Percentiles rank a stretch among this genome's conserved stretches.
These are phyloP conservation scores for Beauveria asiatica DNA, from an alignment of 2,329 filamentous ascomycete genomes.

Conservation along the genomic window DNA sequence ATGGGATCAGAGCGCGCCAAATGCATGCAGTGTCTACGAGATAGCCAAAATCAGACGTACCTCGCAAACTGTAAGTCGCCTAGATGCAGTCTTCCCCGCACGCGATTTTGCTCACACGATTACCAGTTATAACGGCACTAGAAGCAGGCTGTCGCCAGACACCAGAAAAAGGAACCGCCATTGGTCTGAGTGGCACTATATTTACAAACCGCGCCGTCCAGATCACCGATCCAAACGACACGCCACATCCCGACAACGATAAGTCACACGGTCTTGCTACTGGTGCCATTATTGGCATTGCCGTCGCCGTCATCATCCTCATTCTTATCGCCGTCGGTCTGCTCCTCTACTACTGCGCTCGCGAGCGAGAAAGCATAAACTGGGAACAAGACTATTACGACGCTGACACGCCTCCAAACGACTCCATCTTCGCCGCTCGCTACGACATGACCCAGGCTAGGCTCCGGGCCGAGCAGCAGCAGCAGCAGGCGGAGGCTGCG, in stretches of 20 bases:
- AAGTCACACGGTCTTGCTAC: constrained; percentile 29
- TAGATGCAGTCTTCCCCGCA: too few species aligned
- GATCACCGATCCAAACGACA: constrained; percentile 25
- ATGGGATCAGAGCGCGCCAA: constrained; percentile 22
- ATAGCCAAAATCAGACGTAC: constrained; percentile 31
- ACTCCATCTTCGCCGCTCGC: neutral
- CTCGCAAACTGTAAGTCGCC: constrained; percentile 40
- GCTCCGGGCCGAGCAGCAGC: neutral
- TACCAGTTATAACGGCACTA: constrained; percentile 29
- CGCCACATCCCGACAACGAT: neutral
- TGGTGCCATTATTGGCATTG: constrained; percentile 46
- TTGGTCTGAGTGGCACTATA: constrained; percentile 35
- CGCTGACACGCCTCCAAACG: neutral
- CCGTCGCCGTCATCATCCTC: constrained; percentile 40
- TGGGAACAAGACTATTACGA: neutral
- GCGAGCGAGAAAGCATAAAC: neutral
- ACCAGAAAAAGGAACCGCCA: constrained; percentile 26
- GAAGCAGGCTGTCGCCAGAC: constrained; percentile 39
- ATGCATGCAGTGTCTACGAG: constrained; percentile 36
- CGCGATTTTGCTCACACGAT: neutral
- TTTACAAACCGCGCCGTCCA: constrained; percentile 31
- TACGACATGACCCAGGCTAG: too few species aligned
- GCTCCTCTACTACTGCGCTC: neutral
- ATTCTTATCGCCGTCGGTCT: constrained; percentile 4
- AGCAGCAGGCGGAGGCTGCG: neutral